These are phyloP conservation scores for Anacardium occidentale DNA, from an alignment of 345 rosid species.

Conservation along the genomic window DNA sequence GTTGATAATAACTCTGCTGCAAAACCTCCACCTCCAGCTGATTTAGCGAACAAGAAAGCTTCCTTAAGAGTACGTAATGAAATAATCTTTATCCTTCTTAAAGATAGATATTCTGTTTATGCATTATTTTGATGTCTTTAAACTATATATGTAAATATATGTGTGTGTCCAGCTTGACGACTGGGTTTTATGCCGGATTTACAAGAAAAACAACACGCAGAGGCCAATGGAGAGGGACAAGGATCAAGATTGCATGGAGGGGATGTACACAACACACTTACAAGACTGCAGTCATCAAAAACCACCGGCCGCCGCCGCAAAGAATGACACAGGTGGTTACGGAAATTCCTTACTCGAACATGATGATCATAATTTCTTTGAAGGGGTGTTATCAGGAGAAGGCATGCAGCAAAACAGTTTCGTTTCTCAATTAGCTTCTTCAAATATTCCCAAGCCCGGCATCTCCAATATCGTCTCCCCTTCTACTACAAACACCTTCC, in stretches of 20 bases:
- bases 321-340: slow-evolving; percentile 19
- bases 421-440: slow-evolving; percentile 24
- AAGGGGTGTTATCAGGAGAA: slow-evolving; percentile 30
- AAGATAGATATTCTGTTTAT: background rate
- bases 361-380: slow-evolving; percentile 36
- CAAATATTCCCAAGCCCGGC: slow-evolving; percentile 20
- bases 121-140: too few species aligned
- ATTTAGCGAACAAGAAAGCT: slow-evolving; percentile 33
- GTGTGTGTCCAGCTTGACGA: slow-evolving; percentile 52
- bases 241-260: slow-evolving; percentile 32
- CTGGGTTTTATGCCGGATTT: slow-evolving; percentile 59
- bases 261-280: slow-evolving; percentile 17
- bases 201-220: slow-evolving; percentile 45
- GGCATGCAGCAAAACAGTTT: slow-evolving; percentile 25
- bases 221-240: slow-evolving; percentile 22
- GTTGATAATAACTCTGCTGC: slow-evolving; percentile 15
- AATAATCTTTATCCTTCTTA: background rate
- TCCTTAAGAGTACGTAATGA: slow-evolving; percentile 38
- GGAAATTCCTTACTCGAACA: slow-evolving; percentile 29
- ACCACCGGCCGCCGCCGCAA: too few species aligned
- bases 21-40: slow-evolving; percentile 25
- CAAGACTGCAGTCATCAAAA: slow-evolving; percentile 11
- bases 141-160: too few species aligned
- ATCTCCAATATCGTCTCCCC: slow-evolving; percentile 18
- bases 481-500: background rate